Base-by-base conservation (phyloP, 352 stramenopile genomes). In the Globisporangium splendens region DNA sequence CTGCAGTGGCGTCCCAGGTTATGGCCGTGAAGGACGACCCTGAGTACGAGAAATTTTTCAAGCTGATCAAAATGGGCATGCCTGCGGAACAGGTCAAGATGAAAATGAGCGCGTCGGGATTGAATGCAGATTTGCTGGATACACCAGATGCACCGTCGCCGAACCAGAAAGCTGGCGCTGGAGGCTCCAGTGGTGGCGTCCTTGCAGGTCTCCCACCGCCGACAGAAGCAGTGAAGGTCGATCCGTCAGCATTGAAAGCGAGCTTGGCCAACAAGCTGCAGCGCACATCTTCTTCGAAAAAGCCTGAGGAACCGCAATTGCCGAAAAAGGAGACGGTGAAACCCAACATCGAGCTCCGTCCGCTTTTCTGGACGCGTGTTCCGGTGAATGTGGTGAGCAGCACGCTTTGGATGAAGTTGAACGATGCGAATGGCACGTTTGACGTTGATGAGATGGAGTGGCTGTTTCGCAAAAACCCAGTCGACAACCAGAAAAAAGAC, bases 41-140 rank as follows among this genome's bases (percentile, higher is more conserved):
- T 20, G 78, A 69, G 6, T 98, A 96, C 61, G 73, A 83, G 24
- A 98, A 98, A 62, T 99, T 98, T 63, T 98, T 98, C 64, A 98
- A 98, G 68, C 89, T 99, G 70, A 28, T 91, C 18, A 91, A 91
- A 52, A 94, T 96, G 82, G 87, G 86, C 2, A 92, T 96, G 79
- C 86, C 86, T 6, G 51, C 79, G 1, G 91, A 90, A 61, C 91
- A 97, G 58, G 92, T 98, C 14, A 95, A 98, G 73, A 82, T 97
- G 72, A 97, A 97, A 56, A 88, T 98, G 77, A 74, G 62, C 18
- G 79, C 91, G 28, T 93, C 72, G 10, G 86, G 83, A 11, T 44
- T 93, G 20, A 82, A 91, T 64, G 68, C 66, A 5, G 72, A 85
- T 20, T 59, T 89, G 8, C 49, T 95, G 6, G 83, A 95, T 46